Evolutionary conservation across 495 filamentous ascomycete species (phyloP).

Genomic region (Daldinia childiae): DNA sequence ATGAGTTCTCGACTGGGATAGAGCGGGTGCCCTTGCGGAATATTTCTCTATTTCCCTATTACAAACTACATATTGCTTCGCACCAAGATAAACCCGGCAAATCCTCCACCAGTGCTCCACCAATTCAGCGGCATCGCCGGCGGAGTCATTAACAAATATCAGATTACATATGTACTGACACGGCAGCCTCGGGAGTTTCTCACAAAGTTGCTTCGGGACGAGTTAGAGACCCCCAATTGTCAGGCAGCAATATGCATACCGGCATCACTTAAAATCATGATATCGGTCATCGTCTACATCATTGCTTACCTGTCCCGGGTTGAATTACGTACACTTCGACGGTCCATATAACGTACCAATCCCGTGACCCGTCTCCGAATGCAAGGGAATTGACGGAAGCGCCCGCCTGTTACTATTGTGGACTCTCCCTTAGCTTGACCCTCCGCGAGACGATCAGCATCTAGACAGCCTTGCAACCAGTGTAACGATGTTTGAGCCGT

Average conservation of each 20-base stretch:
- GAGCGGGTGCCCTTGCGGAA: conserved; percentile 24
- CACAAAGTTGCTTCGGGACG: neutral
- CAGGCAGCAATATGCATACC: conserved; percentile 34
- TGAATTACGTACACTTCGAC: conserved; percentile 35
- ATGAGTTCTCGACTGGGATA: conserved; percentile 30
- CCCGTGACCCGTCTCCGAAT: conserved; percentile 1
- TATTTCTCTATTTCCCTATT: conserved; percentile 22
- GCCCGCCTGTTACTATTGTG: conserved; percentile 6
- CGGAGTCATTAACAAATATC: conserved; percentile 48
- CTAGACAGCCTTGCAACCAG: neutral
- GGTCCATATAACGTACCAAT: neutral
- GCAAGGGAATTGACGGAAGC: conserved; percentile 11
- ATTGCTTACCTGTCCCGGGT: conserved; percentile 26
- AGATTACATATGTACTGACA: conserved; percentile 40
- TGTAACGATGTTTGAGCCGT: neutral
- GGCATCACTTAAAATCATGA: conserved; percentile 16
- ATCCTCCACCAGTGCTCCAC: conserved; percentile 38
- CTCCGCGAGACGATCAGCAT: neutral
- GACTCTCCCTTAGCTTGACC: conserved; percentile 4
- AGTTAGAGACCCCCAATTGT: conserved; percentile 19
- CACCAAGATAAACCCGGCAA: conserved; percentile 37
- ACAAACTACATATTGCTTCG: conserved; percentile 31
- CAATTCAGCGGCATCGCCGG: conserved; percentile 44
- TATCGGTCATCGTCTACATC: conserved; percentile 29
- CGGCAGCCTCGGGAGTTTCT: conserved; percentile 29